Percentiles rank a stretch among this genome's conserved stretches.
Conservation (phyloP, 1,284 basidiomycete genomes). For the Rhodotorula sp. region DNA sequence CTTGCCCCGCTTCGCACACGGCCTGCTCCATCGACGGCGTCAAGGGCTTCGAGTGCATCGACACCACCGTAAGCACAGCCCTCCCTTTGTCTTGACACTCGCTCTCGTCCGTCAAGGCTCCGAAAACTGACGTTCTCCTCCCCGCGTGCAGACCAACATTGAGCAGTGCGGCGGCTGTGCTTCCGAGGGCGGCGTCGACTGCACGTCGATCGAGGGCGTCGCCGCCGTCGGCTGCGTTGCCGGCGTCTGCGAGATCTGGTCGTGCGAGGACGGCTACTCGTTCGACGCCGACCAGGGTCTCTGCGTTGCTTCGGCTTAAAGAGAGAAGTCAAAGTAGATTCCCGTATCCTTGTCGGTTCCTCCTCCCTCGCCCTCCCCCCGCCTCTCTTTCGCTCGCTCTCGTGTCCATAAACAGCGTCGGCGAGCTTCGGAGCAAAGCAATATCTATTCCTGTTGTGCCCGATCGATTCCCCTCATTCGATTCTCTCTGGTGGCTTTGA, state of each 20-base stretch:
- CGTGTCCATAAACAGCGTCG: too few relatives aligned
- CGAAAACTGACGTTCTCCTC: neutral
- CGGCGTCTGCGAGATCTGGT: slow-evolving; percentile 20
- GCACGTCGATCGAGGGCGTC: slow-evolving; percentile 36
- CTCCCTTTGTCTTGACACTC: neutral
- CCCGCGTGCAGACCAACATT: slow-evolving; percentile 5
- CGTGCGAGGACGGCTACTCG: slow-evolving; percentile 5
- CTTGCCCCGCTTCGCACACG: slow-evolving; percentile 23
- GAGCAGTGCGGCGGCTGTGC: slow-evolving; percentile 35
- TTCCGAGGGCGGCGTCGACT: slow-evolving; percentile 34
- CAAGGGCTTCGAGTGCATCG: slow-evolving; percentile 32
- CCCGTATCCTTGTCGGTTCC: too few relatives aligned
- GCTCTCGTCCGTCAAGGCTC: neutral
- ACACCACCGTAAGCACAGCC: slow-evolving; percentile 15
- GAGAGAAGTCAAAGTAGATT: slow-evolving; percentile 3
- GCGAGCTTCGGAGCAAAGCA: too few relatives aligned
- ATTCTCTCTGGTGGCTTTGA: too few relatives aligned
- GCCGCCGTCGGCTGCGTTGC: slow-evolving; percentile 18
- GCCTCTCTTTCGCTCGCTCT: too few relatives aligned
- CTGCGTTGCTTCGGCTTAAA: neutral
- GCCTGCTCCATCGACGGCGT: slow-evolving; percentile 15
- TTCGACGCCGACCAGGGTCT: neutral
- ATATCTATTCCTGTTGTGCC: too few relatives aligned
- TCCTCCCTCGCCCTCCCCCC: too few relatives aligned
- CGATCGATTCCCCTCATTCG: too few relatives aligned